Evolutionary conservation across 768 basidiomycete genomes (phyloP).

Genomic region (Amanita brunnescens): DNA sequence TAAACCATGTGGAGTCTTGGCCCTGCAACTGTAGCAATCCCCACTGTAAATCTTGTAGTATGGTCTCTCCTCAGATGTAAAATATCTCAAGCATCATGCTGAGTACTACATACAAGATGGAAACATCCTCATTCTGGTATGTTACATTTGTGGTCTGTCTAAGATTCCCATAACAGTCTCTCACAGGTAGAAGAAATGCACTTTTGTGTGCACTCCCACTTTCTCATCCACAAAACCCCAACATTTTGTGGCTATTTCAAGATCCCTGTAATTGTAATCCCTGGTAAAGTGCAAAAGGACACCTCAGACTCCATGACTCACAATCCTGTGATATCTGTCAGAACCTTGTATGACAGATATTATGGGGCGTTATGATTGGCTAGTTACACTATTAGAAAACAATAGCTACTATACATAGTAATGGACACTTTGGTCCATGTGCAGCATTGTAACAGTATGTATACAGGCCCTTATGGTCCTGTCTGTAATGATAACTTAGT

Average conservation of each 20-base stretch:
- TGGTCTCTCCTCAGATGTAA: neutral
- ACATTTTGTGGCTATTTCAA: conserved; percentile 33
- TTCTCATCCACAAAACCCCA: conserved; percentile 53
- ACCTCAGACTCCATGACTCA: conserved; percentile 28
- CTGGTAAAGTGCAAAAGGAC: conserved; percentile 25
- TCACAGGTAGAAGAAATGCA: conserved; percentile 45
- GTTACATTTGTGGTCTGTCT: neutral
- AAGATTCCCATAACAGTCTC: neutral
- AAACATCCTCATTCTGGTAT: conserved; percentile 47
- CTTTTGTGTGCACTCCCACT: conserved; percentile 52
- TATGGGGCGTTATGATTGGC: too few species aligned
- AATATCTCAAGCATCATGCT: conserved; percentile 18
- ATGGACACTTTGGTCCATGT: too few species aligned
- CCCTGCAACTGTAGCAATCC: neutral
- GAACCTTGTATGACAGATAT: too few species aligned
- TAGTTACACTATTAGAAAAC: too few species aligned
- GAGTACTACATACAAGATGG: conserved; percentile 47
- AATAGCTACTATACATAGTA: too few species aligned
- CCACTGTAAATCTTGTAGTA: too few species aligned
- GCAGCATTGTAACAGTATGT: too few species aligned
- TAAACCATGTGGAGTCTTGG: neutral
- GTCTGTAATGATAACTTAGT: too few species aligned
- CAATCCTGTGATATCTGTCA: too few species aligned
- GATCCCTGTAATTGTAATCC: conserved; percentile 19
- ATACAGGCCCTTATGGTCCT: too few species aligned